These are phyloP conservation scores for Tulasnella sp. DNA, from an alignment of 768 basidiomycete species.

Conservation along the genomic window DNA sequence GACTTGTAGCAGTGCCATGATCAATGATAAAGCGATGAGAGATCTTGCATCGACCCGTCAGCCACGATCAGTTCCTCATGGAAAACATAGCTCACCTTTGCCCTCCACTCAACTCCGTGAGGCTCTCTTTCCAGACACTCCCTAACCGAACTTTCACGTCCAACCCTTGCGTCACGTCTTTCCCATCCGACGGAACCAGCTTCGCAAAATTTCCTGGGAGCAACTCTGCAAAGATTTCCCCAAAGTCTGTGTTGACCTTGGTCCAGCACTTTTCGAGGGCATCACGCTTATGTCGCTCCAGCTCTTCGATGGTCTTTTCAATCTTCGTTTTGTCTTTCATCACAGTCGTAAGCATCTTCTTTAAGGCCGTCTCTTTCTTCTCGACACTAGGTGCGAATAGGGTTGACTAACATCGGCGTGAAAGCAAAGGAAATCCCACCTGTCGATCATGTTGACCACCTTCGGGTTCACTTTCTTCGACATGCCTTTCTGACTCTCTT, in stretches of 20 bases:
- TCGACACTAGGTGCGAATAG: slow-evolving; percentile 51
- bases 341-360: slow-evolving; percentile 79
- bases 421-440: slow-evolving; percentile 35
- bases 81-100: slow-evolving; percentile 79
- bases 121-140: slow-evolving; percentile 91
- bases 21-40: slow-evolving; percentile 90
- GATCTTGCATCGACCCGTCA: slow-evolving; percentile 43
- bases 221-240: slow-evolving; percentile 88
- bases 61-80: too few species aligned
- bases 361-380: slow-evolving; percentile 77
- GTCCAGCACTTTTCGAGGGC: slow-evolving; percentile 92
- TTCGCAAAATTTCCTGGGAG: slow-evolving; percentile 95
- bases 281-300: slow-evolving; percentile 89
- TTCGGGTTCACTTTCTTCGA: slow-evolving; percentile 95
- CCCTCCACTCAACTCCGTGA: slow-evolving; percentile 94
- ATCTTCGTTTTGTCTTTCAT: slow-evolving; percentile 91
- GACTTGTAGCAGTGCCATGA: slow-evolving; percentile 98
- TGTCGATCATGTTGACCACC: slow-evolving; percentile 91
- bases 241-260: slow-evolving; percentile 91
- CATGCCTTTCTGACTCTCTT: slow-evolving; percentile 67
- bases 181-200: slow-evolving; percentile 82
- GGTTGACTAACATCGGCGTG: background rate
- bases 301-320: slow-evolving; percentile 81
- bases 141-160: slow-evolving; percentile 96
- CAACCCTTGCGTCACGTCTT: slow-evolving; percentile 87